A percentile compares a stretch with the other conserved stretches of the same genome.
These are phyloP conservation scores for Stagonosporopsis cucurbitacearum DNA, from an alignment of 2,329 filamentous ascomycete genomes.

Conservation along the genomic window DNA sequence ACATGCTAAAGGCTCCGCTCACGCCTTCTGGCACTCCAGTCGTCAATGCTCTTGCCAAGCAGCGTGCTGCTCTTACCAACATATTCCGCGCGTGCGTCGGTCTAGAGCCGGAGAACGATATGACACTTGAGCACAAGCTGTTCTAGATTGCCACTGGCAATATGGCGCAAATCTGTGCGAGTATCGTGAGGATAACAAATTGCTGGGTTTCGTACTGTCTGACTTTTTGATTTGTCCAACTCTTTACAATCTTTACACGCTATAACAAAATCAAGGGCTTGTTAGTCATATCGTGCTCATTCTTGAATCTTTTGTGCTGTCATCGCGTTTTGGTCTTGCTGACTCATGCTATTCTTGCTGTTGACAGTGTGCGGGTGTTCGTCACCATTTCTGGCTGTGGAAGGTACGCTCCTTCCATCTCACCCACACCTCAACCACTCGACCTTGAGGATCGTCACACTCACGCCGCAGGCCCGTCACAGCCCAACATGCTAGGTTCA, in stretches of 20 bases:
- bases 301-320: not conserved
- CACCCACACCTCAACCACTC: not conserved
- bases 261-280: slow-evolving; percentile 16
- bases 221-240: slow-evolving; percentile 28
- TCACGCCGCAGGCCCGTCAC: not conserved
- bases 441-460: not conserved
- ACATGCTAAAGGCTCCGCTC: slow-evolving; percentile 96
- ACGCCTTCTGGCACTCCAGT: slow-evolving; percentile 95
- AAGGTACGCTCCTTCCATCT: slow-evolving; percentile 17
- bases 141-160: slow-evolving; percentile 57
- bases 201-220: not conserved
- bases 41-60: slow-evolving; percentile 93
- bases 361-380: not conserved
- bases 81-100: slow-evolving; percentile 98
- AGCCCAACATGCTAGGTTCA: slow-evolving; percentile 43
- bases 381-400: not conserved
- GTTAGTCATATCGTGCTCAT: not conserved
- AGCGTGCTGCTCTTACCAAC: slow-evolving; percentile 92
- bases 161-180: not conserved
- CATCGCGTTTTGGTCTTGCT: not conserved
- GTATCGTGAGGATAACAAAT: not conserved
- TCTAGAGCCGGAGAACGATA: slow-evolving; percentile 95
- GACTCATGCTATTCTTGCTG: not conserved
- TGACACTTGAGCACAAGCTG: slow-evolving; percentile 99
- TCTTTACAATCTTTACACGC: slow-evolving; percentile 35